Evolutionary conservation across 257 asterid species (phyloP).

Genomic region (Ilex aquifolium): DNA sequence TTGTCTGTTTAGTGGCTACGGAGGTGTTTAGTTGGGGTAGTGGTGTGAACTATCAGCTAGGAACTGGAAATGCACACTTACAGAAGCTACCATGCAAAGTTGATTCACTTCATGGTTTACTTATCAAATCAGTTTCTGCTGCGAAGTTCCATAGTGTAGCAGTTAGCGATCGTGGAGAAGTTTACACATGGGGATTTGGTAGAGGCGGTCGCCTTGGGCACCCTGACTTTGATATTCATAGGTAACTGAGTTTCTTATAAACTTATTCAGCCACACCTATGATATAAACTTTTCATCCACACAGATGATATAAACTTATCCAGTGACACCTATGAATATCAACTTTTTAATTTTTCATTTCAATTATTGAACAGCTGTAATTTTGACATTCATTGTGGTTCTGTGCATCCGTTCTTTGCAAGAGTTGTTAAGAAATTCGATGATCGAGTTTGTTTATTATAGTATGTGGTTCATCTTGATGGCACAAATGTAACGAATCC

Average conservation of each 20-base stretch:
- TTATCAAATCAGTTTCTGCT: slow-evolving; percentile 68
- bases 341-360: too few relatives aligned
- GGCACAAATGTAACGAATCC: too few relatives aligned
- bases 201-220: slow-evolving; percentile 99
- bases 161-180: slow-evolving; percentile 75
- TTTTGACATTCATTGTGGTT: too few relatives aligned
- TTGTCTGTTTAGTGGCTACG: slow-evolving; percentile 48
- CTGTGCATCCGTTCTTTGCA: too few relatives aligned
- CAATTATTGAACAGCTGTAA: too few relatives aligned
- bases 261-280: too few relatives aligned
- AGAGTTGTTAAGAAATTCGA: too few relatives aligned
- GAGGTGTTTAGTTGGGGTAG: slow-evolving; percentile 99
- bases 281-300: too few relatives aligned
- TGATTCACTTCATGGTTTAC: slow-evolving; percentile 72
- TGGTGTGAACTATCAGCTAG: slow-evolving; percentile 98
- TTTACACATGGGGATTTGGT: slow-evolving; percentile 98
- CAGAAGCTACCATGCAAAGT: slow-evolving; percentile 97
- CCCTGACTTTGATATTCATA: slow-evolving; percentile 94
- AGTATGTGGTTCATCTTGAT: too few relatives aligned
- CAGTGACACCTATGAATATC: too few relatives aligned
- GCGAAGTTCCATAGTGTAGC: slow-evolving; percentile 98
- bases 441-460: too few relatives aligned
- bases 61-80: slow-evolving; percentile 95
- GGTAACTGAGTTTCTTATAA: slow-evolving; percentile 32
- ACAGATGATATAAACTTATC: too few relatives aligned